Conservation (phyloP, 106 monocot species). For the Dactylorhiza incarnata region DNA sequence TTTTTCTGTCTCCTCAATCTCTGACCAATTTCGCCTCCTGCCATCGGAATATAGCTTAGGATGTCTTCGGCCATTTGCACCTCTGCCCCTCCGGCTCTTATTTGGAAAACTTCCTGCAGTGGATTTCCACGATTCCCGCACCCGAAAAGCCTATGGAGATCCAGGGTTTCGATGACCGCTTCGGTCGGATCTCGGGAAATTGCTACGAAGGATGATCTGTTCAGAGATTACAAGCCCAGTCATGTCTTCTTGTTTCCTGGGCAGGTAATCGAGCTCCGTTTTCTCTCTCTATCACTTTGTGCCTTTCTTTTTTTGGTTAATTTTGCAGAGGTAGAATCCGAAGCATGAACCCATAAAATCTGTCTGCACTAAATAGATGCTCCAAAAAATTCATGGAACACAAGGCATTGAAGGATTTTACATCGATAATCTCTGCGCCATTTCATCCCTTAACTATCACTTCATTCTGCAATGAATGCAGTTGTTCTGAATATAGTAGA, state of each 20-base stretch:
- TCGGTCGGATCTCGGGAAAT: slow-evolving; percentile 18
- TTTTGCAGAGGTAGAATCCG: not conserved
- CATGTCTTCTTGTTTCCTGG: slow-evolving; percentile 20
- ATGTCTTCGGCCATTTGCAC: slow-evolving; percentile 13
- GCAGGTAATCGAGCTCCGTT: slow-evolving; percentile 10
- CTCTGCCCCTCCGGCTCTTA: not conserved
- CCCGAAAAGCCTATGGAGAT: slow-evolving; percentile 6
- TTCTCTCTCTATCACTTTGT: not conserved
- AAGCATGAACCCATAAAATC: not conserved
- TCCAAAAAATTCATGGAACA: not conserved
- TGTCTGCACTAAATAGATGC: not conserved
- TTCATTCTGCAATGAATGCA: not conserved
- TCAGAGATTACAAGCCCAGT: slow-evolving; percentile 22
- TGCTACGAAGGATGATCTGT: slow-evolving; percentile 3
- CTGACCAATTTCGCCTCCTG: not conserved
- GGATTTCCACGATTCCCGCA: not conserved
- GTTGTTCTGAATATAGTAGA: not conserved
- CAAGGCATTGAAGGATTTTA: not conserved
- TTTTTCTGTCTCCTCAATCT: not conserved
- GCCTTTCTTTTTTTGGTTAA: not conserved
- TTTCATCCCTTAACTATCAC: not conserved
- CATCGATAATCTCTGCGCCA: not conserved
- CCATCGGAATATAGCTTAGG: not conserved
- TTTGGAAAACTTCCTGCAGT: slow-evolving; percentile 7
- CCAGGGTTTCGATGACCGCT: slow-evolving; percentile 20